A percentile compares a stretch with the other conserved stretches of the same genome.
Conservation (phyloP, 495 filamentous ascomycete genomes). For the Articulospora tetracladia region DNA sequence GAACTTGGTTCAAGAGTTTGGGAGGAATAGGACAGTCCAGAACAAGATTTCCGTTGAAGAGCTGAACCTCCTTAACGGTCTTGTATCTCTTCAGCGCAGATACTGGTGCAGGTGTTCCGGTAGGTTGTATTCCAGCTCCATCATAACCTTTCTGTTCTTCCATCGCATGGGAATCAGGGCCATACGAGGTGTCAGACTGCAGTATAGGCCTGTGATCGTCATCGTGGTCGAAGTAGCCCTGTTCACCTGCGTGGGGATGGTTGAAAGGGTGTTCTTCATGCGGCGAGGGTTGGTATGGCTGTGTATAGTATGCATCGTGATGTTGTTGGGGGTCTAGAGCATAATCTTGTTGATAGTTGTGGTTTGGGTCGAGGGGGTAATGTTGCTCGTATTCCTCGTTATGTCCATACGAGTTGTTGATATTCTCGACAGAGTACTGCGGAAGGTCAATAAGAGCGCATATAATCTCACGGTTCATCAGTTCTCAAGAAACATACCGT, state of each 20-base stretch:
- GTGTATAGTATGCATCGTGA: conserved; percentile 81
- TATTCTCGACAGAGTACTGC: conserved; percentile 77
- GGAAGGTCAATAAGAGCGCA: conserved; percentile 11
- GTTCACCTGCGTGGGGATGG: conserved; percentile 3
- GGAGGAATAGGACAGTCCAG: conserved; percentile 96
- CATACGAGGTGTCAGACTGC: conserved; percentile 38
- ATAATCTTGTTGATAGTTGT: conserved; percentile 59
- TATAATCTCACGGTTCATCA: neutral
- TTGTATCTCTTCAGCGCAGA: conserved; percentile 82
- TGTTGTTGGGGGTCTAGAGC: conserved; percentile 75
- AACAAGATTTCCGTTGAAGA: conserved; percentile 96
- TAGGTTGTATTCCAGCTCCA: conserved; percentile 17
- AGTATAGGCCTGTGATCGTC: conserved; percentile 50
- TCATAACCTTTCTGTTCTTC: conserved; percentile 26
- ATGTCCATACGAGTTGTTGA: conserved; percentile 66
- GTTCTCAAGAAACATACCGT: conserved; percentile 48
- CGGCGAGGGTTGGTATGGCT: conserved; percentile 68
- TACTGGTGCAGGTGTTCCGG: conserved; percentile 55
- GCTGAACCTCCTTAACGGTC: conserved; percentile 94
- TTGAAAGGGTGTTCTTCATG: conserved; percentile 40
- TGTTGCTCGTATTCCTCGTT: conserved; percentile 58
- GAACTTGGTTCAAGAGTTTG: conserved; percentile 76
- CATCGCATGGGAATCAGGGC: conserved; percentile 42
- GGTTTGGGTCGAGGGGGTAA: conserved; percentile 34
- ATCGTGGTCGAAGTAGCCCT: conserved; percentile 25